These are phyloP conservation scores for Sclerotinia sclerotiorum DNA, from an alignment of 2,329 filamentous ascomycete species.

Conservation along the genomic window DNA sequence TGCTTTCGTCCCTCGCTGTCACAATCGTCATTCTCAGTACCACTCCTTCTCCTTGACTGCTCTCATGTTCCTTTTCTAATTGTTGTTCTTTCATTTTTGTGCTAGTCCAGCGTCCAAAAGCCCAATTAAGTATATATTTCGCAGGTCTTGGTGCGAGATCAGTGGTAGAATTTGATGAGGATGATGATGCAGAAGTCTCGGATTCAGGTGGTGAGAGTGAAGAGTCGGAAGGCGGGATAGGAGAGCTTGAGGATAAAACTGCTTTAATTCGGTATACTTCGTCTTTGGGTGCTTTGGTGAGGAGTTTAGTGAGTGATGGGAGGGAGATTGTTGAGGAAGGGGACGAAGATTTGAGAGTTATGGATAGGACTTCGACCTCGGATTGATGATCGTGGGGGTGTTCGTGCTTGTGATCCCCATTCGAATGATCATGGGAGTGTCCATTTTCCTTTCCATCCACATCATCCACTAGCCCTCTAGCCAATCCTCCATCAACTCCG, in stretches of 20 bases:
- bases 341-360: conserved; percentile 54
- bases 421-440: conserved; percentile 49
- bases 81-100: conserved; percentile 54
- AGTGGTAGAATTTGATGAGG: conserved; percentile 18
- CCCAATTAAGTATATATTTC: conserved; percentile 95
- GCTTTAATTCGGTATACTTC: conserved; percentile 96
- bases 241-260: conserved; percentile 50
- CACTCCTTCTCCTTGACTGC: conserved; percentile 50
- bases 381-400: conserved; percentile 62
- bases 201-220: conserved; percentile 41
- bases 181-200: conserved; percentile 22
- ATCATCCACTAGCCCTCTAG: conserved; percentile 52
- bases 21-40: conserved; percentile 73
- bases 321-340: conserved; percentile 6
- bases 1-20: conserved; percentile 69
- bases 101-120: conserved; percentile 93
- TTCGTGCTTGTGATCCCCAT: conserved; percentile 29
- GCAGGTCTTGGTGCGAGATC: conserved; percentile 29
- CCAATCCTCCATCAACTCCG: conserved; percentile 81
- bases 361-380: conserved; percentile 88
- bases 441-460: conserved; percentile 33
- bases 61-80: conserved; percentile 51
- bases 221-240: conserved; percentile 53
- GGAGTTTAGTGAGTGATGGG: conserved; percentile 46
- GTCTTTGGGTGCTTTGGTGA: conserved; percentile 79